Percentiles rank a stretch among this genome's conserved stretches.
These are phyloP conservation scores for Eucalyptus coolabah DNA, from an alignment of 345 rosid genomes.

Conservation along the genomic window DNA sequence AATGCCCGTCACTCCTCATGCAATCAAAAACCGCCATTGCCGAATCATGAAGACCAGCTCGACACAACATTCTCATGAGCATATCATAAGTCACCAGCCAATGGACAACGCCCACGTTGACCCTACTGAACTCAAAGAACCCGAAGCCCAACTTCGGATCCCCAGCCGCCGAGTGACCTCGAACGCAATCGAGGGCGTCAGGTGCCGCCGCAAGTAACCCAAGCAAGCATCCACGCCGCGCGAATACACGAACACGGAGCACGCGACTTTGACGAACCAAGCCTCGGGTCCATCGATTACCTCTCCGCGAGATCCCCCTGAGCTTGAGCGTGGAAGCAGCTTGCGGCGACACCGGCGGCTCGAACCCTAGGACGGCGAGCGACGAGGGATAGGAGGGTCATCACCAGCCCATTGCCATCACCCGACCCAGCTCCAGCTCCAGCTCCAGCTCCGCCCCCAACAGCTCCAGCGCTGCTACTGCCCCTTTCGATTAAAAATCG, in stretches of 20 bases:
- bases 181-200: conserved; percentile 45
- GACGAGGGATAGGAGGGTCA: conserved; percentile 24
- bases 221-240: conserved; percentile 27
- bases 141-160: conserved; percentile 42
- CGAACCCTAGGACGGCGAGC: conserved; percentile 36
- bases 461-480: background rate
- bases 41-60: conserved; percentile 39
- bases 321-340: conserved; percentile 23
- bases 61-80: conserved; percentile 53
- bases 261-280: conserved; percentile 71
- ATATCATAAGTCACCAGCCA: conserved; percentile 44
- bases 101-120: conserved; percentile 35
- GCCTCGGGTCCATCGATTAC: background rate
- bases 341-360: conserved; percentile 31
- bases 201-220: conserved; percentile 35
- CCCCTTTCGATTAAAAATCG: background rate
- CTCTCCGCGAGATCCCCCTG: conserved; percentile 31
- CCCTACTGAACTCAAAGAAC: conserved; percentile 60
- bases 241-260: conserved; percentile 38
- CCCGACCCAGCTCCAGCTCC: background rate
- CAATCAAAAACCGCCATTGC: conserved; percentile 32
- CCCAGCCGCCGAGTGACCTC: conserved; percentile 55
- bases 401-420: conserved; percentile 34
- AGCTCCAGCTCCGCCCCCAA: background rate
- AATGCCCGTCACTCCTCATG: conserved; percentile 69